These are phyloP conservation scores for Ceratocystis cacaofunesta DNA, from an alignment of 2,329 filamentous ascomycete species.

Conservation along the genomic window DNA sequence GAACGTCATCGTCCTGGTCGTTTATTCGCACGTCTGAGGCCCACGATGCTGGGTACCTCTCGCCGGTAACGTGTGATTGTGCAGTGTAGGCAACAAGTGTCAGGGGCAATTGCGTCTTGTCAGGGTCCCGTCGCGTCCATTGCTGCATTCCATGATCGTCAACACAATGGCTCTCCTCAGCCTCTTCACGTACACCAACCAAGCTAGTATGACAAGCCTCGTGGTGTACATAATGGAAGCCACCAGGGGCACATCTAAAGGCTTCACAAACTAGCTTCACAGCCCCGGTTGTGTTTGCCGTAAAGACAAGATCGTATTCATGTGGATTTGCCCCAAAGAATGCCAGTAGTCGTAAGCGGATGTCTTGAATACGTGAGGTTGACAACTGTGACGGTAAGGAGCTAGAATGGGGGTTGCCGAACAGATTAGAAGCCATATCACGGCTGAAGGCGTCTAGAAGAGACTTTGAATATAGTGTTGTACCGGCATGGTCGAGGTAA, in stretches of 20 bases:
- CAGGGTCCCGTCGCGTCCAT: slow-evolving; percentile 25
- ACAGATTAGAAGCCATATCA: slow-evolving; percentile 42
- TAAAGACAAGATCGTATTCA: slow-evolving; percentile 47
- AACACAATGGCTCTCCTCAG: slow-evolving; percentile 42
- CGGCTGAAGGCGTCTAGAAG: slow-evolving; percentile 40
- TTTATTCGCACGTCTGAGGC: slow-evolving; percentile 25
- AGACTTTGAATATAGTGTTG: slow-evolving; percentile 43
- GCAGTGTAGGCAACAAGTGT: slow-evolving; percentile 48
- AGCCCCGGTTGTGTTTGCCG: slow-evolving; percentile 46
- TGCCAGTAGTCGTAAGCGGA: slow-evolving; percentile 36
- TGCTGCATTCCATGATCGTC: slow-evolving; percentile 37
- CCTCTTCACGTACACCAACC: slow-evolving; percentile 51
- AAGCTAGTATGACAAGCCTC: slow-evolving; percentile 47
- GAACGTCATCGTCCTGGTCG: slow-evolving; percentile 17
- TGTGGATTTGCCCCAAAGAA: slow-evolving; percentile 45
- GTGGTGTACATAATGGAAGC: slow-evolving; percentile 47
- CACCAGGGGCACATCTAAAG: slow-evolving; percentile 35
- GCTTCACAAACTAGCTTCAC: slow-evolving; percentile 46
- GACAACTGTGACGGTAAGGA: slow-evolving; percentile 43
- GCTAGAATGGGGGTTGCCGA: slow-evolving; percentile 54
- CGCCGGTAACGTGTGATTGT: slow-evolving; percentile 56
- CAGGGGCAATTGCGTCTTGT: slow-evolving; percentile 16
- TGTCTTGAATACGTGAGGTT: slow-evolving; percentile 41
- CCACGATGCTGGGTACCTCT: slow-evolving; percentile 46
- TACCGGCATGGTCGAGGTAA: slow-evolving; percentile 45